Conservation (phyloP, 148 eudicot genomes). For the Agrostemma githago region DNA sequence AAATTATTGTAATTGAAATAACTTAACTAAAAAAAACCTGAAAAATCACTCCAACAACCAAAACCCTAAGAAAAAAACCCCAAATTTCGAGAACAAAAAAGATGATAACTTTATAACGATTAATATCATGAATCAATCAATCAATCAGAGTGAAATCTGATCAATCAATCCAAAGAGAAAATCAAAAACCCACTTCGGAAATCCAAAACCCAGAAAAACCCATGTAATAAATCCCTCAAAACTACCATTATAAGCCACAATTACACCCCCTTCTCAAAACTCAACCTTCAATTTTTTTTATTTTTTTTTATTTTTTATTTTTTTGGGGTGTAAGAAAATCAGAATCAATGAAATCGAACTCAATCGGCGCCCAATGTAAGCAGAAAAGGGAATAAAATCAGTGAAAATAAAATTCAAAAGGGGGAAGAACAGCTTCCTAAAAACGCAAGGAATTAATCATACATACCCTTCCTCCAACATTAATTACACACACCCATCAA, state of each 20-base stretch:
- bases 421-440: neutral
- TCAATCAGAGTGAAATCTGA: slow-evolving; percentile 24
- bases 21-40: slow-evolving; percentile 2
- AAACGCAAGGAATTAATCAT: slow-evolving; percentile 5
- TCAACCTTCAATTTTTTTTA: neutral
- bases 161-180: slow-evolving; percentile 26
- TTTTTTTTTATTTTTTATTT: neutral
- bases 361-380: slow-evolving; percentile 5
- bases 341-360: neutral
- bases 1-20: slow-evolving; percentile 11
- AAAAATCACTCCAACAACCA: slow-evolving; percentile 11
- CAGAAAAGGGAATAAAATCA: slow-evolving; percentile 19
- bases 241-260: slow-evolving; percentile 48
- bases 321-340: neutral
- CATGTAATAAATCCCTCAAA: slow-evolving; percentile 45
- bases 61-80: neutral
- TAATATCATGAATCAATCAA: neutral
- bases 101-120: neutral
- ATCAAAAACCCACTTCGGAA: slow-evolving; percentile 40
- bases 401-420: slow-evolving; percentile 10
- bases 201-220: slow-evolving; percentile 69
- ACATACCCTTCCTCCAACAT: neutral
- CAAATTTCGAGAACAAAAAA: slow-evolving; percentile 3
- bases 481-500: slow-evolving; percentile 6
- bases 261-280: slow-evolving; percentile 7